phyloP scores from a whole-genome alignment of 805 yeast species.

The Sugiyamaella mastotermitis region DNA sequence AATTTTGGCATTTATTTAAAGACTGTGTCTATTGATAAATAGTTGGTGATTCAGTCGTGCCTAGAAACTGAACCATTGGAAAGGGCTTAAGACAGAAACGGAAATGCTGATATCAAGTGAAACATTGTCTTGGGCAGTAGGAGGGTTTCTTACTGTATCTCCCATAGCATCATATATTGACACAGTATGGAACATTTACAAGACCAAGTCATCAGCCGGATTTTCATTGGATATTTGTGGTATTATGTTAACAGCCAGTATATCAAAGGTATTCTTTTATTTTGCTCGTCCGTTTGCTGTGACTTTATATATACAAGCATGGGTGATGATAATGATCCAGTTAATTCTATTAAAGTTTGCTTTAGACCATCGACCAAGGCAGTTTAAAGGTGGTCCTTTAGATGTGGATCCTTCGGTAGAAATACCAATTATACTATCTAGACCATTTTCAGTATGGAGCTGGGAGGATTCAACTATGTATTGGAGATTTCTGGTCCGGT shows the following conservation, averaged over 20 bases:
- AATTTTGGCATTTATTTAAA: too few species aligned
- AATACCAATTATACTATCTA: too few species aligned
- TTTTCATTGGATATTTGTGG: conserved; percentile 91
- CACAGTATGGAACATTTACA: conserved; percentile 63
- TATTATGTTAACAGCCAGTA: conserved; percentile 77
- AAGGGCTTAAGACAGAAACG: too few species aligned
- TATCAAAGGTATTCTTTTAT: conserved; percentile 69
- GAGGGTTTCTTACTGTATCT: conserved; percentile 66
- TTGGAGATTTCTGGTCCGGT: conserved; percentile 56
- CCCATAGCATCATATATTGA: conserved; percentile 86
- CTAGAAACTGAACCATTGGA: too few species aligned
- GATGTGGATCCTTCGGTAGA: conserved; percentile 9
- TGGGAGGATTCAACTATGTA: conserved; percentile 59
- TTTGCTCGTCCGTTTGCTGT: conserved; percentile 74
- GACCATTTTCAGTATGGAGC: conserved; percentile 73
- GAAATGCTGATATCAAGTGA: conserved; percentile 1
- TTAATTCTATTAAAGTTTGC: conserved; percentile 56
- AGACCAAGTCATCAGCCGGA: conserved; percentile 62
- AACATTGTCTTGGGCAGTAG: conserved; percentile 22
- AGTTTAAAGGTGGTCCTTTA: conserved; percentile 17
- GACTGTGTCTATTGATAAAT: too few species aligned
- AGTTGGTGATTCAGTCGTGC: too few species aligned
- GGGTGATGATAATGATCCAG: conserved; percentile 83
- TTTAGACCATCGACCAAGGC: conserved; percentile 33
- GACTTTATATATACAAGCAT: conserved; percentile 70